phyloP scores from a whole-genome alignment of 169 alveolate species.

The Cryptosporidium muris region DNA sequence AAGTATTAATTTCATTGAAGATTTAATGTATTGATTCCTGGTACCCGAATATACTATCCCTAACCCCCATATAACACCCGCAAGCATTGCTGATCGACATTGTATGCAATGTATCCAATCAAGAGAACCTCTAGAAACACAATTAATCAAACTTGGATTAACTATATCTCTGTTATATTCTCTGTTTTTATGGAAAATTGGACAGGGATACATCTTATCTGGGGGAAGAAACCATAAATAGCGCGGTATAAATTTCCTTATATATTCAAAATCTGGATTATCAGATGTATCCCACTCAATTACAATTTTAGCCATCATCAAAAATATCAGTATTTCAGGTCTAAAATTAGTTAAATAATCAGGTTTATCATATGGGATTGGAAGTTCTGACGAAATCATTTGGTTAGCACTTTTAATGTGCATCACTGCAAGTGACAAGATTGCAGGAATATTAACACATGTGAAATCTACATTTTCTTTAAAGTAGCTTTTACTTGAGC shows the following conservation, averaged over 20 bases:
- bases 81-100: conserved; percentile 44
- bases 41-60: conserved; percentile 63
- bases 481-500: conserved; percentile 51
- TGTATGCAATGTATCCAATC: conserved; percentile 70
- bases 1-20: neutral
- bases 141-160: conserved; percentile 2
- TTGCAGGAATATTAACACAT: conserved; percentile 35
- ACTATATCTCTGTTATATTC: neutral
- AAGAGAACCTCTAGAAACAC: conserved; percentile 18
- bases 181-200: conserved; percentile 9
- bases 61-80: conserved; percentile 61
- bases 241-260: conserved; percentile 28
- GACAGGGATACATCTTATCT: conserved; percentile 44
- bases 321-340: conserved; percentile 49
- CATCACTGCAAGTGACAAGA: conserved; percentile 40
- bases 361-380: conserved; percentile 45
- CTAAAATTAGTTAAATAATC: conserved; percentile 52
- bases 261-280: conserved; percentile 21
- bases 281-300: conserved; percentile 54
- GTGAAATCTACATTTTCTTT: conserved; percentile 42
- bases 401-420: conserved; percentile 25
- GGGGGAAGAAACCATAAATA: conserved; percentile 54
- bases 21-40: conserved; percentile 12
- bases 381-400: conserved; percentile 13
- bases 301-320: conserved; percentile 43